These are phyloP conservation scores for Gracilariopsis chorda DNA, from an alignment of 23 red algal species.

Conservation along the genomic window DNA sequence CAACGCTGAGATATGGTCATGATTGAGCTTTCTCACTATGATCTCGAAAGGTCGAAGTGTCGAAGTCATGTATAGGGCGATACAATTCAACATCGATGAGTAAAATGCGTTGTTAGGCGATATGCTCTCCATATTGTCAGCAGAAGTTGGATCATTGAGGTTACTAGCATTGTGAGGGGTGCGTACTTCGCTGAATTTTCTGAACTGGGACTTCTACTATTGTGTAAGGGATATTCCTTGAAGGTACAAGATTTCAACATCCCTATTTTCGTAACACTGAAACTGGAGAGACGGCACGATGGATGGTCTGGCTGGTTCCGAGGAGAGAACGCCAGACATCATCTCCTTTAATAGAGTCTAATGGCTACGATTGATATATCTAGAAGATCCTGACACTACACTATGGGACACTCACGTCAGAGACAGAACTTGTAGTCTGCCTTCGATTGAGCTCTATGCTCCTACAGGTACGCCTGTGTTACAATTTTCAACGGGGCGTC, in stretches of 20 bases:
- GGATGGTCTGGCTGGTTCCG: too few species aligned
- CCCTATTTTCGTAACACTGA: too few species aligned
- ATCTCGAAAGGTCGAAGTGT: slow-evolving; percentile 80
- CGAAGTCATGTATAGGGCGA: slow-evolving; percentile 92
- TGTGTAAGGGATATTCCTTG: slow-evolving; percentile 82
- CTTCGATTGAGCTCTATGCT: too few species aligned
- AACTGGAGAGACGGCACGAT: too few species aligned
- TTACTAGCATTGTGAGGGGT: slow-evolving; percentile 74
- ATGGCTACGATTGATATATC: too few species aligned
- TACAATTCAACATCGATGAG: slow-evolving; percentile 96
- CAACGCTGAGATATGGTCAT: slow-evolving; percentile 85
- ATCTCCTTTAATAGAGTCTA: too few species aligned
- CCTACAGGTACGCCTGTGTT: too few species aligned
- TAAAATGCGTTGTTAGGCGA: slow-evolving; percentile 87
- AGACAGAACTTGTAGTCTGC: too few species aligned
- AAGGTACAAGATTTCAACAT: slow-evolving; percentile 92
- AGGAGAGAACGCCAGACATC: too few species aligned
- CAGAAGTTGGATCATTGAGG: slow-evolving; percentile 77
- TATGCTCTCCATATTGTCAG: slow-evolving; percentile 80
- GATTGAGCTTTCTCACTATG: slow-evolving; percentile 72
- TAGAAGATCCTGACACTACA: too few species aligned
- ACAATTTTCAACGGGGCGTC: slow-evolving; percentile 95
- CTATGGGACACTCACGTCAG: too few species aligned
- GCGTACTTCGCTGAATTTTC: slow-evolving; percentile 52
- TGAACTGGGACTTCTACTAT: slow-evolving; percentile 76